These are phyloP conservation scores for Solanum gandarillasii DNA, from an alignment of 257 asterid genomes.

Conservation along the genomic window DNA sequence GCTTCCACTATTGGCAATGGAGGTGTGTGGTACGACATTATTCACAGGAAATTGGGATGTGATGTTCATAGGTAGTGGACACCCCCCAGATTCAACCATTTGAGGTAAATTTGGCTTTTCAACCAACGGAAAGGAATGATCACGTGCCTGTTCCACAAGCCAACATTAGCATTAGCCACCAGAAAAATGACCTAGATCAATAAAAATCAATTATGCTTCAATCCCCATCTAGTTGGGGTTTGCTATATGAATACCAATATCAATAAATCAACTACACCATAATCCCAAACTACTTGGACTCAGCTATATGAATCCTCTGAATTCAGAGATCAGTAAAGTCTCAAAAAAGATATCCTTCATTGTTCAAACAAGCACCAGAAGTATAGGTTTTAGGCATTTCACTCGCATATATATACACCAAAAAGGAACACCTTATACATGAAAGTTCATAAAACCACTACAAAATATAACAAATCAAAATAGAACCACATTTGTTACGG, in stretches of 20 bases:
- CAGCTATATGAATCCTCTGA: neutral
- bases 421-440: neutral
- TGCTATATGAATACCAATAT: neutral
- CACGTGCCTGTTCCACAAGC: slow-evolving; percentile 39
- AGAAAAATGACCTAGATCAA: slow-evolving; percentile 3
- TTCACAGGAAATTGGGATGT: slow-evolving; percentile 35
- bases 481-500: neutral
- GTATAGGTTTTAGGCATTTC: neutral
- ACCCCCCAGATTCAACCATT: slow-evolving; percentile 37
- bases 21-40: slow-evolving; percentile 31
- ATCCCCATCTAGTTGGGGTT: neutral
- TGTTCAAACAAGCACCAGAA: neutral
- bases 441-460: neutral
- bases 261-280: neutral
- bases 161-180: neutral
- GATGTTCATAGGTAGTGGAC: slow-evolving; percentile 22
- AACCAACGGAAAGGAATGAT: slow-evolving; percentile 15
- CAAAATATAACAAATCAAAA: neutral
- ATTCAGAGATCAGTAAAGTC: neutral
- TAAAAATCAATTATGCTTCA: neutral
- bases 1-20: slow-evolving; percentile 10
- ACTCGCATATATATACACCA: neutral
- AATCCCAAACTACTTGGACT: neutral
- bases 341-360: neutral
- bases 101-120: slow-evolving; percentile 32